Evolutionary conservation across 2,329 filamentous ascomycete species (phyloP), one percentile per base, ranked within the genome.

Genomic region (Catunica adiposa): DNA sequence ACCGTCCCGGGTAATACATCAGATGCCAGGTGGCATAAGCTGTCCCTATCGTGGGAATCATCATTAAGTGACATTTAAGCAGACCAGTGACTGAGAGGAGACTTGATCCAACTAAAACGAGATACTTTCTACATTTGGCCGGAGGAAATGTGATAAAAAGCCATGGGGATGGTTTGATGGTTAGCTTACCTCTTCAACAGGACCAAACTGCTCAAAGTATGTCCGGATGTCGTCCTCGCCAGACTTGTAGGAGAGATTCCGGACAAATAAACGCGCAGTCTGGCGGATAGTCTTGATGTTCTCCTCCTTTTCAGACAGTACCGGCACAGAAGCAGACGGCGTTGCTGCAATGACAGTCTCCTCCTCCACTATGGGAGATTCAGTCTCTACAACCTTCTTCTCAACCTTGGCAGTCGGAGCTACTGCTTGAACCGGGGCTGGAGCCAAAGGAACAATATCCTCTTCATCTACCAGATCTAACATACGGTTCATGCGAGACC

Each of bases 41-140:
- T 97, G 92, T 97, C 92, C 92, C 92, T 97, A 97, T 97, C 92
- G 22, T 85, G 85, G 86, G 80, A 73, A 87, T 97, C 90, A 97
- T 97, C 92, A 90, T 78, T 17, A 15, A 44, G 14, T 44, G 14
- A n/a, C 2, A 2, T 17, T 44, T 8, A 17, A n/a, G 20, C n/a
- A n/a, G 20, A 44, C 8, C 7, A 22, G 40, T 44, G 40, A 44
- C 40, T 44, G 15, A 8, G 4, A 44, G n/a, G 20, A n/a, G 20
- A 22, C 40, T 44, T 34, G 29, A 7, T 44, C 8, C 5, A 17
- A 44, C 40, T n/a, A 44, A 2, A 44, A 7, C 14, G 40, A 44
- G 11, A 22, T 17, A 22, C 8, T 44, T 7, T 44, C 14, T 11
- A 5, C 11, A 5, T 34, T 11, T 5, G 11, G 29, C 29, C 29